These are phyloP conservation scores for Lipomyces yamanashiensis DNA, from an alignment of 805 yeast genomes.

Conservation along the genomic window DNA sequence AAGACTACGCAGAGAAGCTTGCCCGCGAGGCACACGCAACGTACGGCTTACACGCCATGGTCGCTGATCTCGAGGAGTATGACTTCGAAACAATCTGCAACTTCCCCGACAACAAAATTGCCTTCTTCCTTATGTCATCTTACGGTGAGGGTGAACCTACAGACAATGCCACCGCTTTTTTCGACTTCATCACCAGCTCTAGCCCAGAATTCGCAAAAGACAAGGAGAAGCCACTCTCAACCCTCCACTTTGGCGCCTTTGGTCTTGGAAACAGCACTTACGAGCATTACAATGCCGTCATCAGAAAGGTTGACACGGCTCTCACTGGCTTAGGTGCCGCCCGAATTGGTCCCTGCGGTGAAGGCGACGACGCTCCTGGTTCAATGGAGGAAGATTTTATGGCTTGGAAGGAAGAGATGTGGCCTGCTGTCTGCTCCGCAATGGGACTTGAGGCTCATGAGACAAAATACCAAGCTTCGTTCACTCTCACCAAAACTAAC, in stretches of 20 bases:
- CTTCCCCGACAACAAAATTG: constrained; percentile 59
- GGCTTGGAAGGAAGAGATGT: constrained; percentile 83
- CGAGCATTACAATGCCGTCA: constrained; percentile 85
- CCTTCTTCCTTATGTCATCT: constrained; percentile 81
- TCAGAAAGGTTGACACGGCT: constrained; percentile 56
- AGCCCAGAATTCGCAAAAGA: constrained; percentile 43
- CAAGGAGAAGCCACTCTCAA: constrained; percentile 57
- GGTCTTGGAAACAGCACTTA: constrained; percentile 95
- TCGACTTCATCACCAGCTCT: constrained; percentile 56
- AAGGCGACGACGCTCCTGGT: constrained; percentile 94
- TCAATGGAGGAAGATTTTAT: constrained; percentile 93
- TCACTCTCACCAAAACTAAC: constrained; percentile 42
- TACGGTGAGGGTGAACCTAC: constrained; percentile 99
- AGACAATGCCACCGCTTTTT: constrained; percentile 81
- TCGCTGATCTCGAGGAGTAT: constrained; percentile 84
- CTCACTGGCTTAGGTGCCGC: constrained; percentile 69
- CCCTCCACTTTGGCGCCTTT: constrained; percentile 71
- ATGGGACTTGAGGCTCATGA: constrained; percentile 78
- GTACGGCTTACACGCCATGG: constrained; percentile 79
- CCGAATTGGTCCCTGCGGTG: constrained; percentile 74
- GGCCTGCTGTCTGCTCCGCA: constrained; percentile 65
- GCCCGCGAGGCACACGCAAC: constrained; percentile 82
- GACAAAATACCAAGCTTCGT: constrained; percentile 72
- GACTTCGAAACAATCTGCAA: constrained; percentile 76
- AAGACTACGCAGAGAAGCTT: constrained; percentile 88